Evolutionary conservation across 768 basidiomycete genomes (phyloP).

Genomic region (Chalciporus pseudorubinellus): DNA sequence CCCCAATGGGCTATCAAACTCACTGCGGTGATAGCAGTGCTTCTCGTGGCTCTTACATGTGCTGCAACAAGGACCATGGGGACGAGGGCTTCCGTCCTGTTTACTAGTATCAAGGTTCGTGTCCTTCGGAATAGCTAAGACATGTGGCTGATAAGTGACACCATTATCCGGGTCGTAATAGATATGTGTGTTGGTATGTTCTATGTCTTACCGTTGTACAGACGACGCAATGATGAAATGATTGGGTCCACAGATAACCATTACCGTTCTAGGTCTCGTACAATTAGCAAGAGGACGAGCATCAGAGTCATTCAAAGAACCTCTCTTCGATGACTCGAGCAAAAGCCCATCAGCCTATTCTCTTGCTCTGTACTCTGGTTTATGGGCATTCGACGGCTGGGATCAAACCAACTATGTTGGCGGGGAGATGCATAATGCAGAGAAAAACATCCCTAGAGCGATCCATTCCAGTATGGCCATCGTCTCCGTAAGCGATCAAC

Average conservation of each 20-base stretch:
- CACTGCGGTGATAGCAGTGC: slow-evolving; percentile 71
- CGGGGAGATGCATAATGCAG: slow-evolving; percentile 79
- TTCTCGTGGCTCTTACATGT: slow-evolving; percentile 74
- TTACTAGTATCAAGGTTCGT: slow-evolving; percentile 80
- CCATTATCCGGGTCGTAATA: slow-evolving; percentile 22
- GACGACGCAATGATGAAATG: not conserved
- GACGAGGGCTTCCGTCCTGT: slow-evolving; percentile 78
- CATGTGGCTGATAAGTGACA: not conserved
- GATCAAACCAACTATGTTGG: slow-evolving; percentile 91
- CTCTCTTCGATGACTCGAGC: slow-evolving; percentile 73
- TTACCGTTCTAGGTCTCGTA: slow-evolving; percentile 77
- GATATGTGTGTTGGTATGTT: slow-evolving; percentile 64
- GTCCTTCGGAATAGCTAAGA: slow-evolving; percentile 2
- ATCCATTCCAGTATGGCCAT: slow-evolving; percentile 89
- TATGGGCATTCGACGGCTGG: slow-evolving; percentile 98
- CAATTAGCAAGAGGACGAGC: slow-evolving; percentile 70
- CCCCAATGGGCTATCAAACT: slow-evolving; percentile 92
- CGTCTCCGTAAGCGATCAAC: slow-evolving; percentile 55
- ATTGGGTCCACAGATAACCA: slow-evolving; percentile 48
- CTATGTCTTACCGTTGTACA: not conserved
- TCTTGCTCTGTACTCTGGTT: slow-evolving; percentile 89
- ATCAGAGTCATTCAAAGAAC: slow-evolving; percentile 61
- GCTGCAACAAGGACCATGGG: slow-evolving; percentile 76
- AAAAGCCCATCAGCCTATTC: slow-evolving; percentile 83
- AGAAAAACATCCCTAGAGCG: slow-evolving; percentile 82